Conservation (phyloP, 2,329 filamentous ascomycete genomes). For the Hypoxylon sp. region DNA sequence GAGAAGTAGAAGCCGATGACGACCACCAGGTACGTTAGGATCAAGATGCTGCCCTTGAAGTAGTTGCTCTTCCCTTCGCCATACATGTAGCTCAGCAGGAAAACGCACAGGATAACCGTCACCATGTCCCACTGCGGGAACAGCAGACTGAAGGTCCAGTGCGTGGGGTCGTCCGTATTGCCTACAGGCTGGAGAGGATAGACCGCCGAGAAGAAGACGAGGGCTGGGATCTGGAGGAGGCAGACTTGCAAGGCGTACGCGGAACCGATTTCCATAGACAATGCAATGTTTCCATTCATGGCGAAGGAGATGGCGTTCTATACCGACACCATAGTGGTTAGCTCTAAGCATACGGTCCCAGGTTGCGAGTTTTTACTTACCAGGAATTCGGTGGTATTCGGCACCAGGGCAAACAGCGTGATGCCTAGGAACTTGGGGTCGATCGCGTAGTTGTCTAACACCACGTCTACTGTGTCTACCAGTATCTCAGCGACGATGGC, state of each 20-base stretch:
- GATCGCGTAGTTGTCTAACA: conserved; percentile 86
- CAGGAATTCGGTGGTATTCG: conserved; percentile 97
- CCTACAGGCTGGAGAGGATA: conserved; percentile 59
- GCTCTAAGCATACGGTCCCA: conserved; percentile 13
- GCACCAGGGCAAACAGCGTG: conserved; percentile 93
- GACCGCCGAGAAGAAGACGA: conserved; percentile 89
- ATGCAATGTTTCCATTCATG: conserved; percentile 98
- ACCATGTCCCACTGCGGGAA: conserved; percentile 99
- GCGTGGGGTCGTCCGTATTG: conserved; percentile 54
- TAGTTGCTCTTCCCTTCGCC: conserved; percentile 99
- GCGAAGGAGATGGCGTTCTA: conserved; percentile 98
- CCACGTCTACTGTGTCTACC: conserved; percentile 96
- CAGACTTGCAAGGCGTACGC: conserved; percentile 97
- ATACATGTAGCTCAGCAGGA: conserved; percentile 96
- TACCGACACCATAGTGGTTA: conserved; percentile 8
- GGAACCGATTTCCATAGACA: conserved; percentile 99
- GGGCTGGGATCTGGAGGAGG: conserved; percentile 88
- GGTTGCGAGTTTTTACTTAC: conserved; percentile 57
- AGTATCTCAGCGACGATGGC: conserved; percentile 97
- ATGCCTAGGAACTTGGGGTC: conserved; percentile 98
- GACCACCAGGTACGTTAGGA: conserved; percentile 92
- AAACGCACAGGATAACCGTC: conserved; percentile 93
- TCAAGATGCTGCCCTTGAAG: conserved; percentile 96
- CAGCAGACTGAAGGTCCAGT: conserved; percentile 82
- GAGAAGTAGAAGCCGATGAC: conserved; percentile 92